Base-by-base conservation (phyloP, 2,329 filamentous ascomycete species). In the Cladophialophora carrionii region DNA sequence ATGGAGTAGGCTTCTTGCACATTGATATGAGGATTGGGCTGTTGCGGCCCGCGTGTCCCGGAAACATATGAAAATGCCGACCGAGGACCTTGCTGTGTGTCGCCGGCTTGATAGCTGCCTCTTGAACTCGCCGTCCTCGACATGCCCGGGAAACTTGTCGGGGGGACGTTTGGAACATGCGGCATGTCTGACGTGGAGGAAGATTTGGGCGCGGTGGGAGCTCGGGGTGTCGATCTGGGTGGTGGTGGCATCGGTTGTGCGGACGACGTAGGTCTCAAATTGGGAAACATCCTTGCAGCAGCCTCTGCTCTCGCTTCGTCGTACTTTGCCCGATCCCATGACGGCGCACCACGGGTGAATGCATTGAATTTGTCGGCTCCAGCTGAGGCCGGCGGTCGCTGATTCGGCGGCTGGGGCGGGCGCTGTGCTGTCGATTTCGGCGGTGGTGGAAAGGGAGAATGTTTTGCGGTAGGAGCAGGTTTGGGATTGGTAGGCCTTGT, bases 81-180 rank as follows among this genome's bases (percentile, higher is more conserved):
- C 20, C 76, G 73, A 31, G 71, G 68, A 24, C 85, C 85, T 73
- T 84, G 84, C 41, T 83, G 80, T 70, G 88, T 85, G 71, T 88
- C 85, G 41, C 81, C 84, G n/a, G 83, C 84, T 34, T 84, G 80
- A 71, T 87, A 88, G 4, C 84, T 85, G 72, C 80, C 85, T 70
- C 83, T 83, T 3, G 80, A 77, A 3, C 78, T 77, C 31, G 79
- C 74, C 0, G 78, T 70, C 60, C 76, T 76, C n/a, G 76, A 69
- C 29, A 77, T 70, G 22, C 74, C 74, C 17, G 76, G 72, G 52
- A 73, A 74, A n/a, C 76, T 70, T 4, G 76, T 66, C 10, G 63
- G 67, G 17, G 63, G 64, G 14, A 67, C 54, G 73, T 77, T 61
- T 65, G 70, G 48, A 67, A 71, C 32, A 72, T 73, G 61, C 74